Evolutionary conservation across 306 rosid genomes (phyloP), one percentile per base, ranked within the genome.

Genomic region (Cucurbita moschata): DNA sequence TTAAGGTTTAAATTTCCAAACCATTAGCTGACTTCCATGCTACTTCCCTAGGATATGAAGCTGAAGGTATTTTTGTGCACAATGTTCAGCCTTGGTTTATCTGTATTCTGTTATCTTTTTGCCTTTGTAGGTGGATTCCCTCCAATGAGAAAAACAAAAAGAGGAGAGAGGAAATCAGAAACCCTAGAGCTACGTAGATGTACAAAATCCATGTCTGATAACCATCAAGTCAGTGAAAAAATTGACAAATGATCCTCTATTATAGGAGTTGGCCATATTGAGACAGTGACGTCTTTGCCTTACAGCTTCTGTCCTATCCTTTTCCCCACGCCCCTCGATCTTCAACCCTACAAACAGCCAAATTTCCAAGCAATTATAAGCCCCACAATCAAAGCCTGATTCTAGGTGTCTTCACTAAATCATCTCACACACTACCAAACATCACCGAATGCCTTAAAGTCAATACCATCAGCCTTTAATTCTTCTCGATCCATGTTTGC

Each of bases 361-460:
- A 70, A 70, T 13, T 15, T 15, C 74, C 11, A 49, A 50, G 74
- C 44, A 70, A 47, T 50, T 50, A 47, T 70, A 52, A 49, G 38
- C 59, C 58, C 74, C 42, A 70, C 59, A 70, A 49, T 50, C 74
- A 70, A 30, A 50, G 57, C 57, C 47, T 46, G 57, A 23, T 47
- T 66, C 5, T 66, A 47, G 56, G 55, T 68, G 57, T 67, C 56
- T 19, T 43, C 52, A 65, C 51, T 35, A 51, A 51, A 53, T 61
- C 44, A 61, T 61, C 44, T 37, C 26, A 38, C 71, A 40, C 71
- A 42, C 37, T 46, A 21, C 56, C 42, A 46, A 68, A 68, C 43
- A 13, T 14, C 73, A 46, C 73, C 73, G 43, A 47, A 70, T 70
- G 60, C 74, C 51, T 70, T 70, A 70, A 70, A 70, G 74, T 70